phyloP scores from a whole-genome alignment of 257 asterid species.

The Galeopsis tetrahit region DNA sequence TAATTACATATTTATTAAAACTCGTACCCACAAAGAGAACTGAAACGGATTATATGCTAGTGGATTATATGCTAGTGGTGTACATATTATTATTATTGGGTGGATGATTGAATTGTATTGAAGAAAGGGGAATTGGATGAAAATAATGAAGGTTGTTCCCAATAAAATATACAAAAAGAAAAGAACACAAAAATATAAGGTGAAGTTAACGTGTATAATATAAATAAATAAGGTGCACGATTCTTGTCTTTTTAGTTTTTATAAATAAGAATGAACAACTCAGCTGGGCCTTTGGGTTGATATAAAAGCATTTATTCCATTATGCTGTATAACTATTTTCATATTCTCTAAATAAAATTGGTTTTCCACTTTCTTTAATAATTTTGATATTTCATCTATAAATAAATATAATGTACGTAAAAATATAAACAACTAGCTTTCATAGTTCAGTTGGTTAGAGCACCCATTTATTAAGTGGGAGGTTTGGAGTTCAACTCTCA shows the following conservation, averaged over 20 bases:
- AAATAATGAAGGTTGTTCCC: background rate
- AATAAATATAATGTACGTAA: background rate
- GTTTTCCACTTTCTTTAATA: background rate
- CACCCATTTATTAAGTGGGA: slow-evolving; percentile 96
- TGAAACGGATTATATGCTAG: background rate
- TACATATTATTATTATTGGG: background rate
- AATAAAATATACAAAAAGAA: slow-evolving; percentile 1
- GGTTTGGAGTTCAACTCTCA: slow-evolving; percentile 94
- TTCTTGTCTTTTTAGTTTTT: slow-evolving; percentile 35
- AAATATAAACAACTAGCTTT: slow-evolving; percentile 39
- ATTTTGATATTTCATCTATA: background rate
- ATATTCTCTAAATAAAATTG: too few relatives aligned
- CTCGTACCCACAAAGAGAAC: too few relatives aligned
- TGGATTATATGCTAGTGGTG: background rate
- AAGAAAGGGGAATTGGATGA: background rate
- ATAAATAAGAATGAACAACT: slow-evolving; percentile 34
- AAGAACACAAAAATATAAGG: background rate
- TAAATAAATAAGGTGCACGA: slow-evolving; percentile 35
- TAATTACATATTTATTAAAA: too few relatives aligned
- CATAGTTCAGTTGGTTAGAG: slow-evolving; percentile 96
- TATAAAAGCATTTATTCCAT: slow-evolving; percentile 26
- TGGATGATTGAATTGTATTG: background rate
- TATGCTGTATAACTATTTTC: background rate
- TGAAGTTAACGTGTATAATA: slow-evolving; percentile 18
- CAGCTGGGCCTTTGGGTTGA: slow-evolving; percentile 36